Percentiles rank a stretch among this genome's conserved stretches.
phyloP scores from a whole-genome alignment of 2,329 filamentous ascomycete genomes.

The Trichophyton equinum region DNA sequence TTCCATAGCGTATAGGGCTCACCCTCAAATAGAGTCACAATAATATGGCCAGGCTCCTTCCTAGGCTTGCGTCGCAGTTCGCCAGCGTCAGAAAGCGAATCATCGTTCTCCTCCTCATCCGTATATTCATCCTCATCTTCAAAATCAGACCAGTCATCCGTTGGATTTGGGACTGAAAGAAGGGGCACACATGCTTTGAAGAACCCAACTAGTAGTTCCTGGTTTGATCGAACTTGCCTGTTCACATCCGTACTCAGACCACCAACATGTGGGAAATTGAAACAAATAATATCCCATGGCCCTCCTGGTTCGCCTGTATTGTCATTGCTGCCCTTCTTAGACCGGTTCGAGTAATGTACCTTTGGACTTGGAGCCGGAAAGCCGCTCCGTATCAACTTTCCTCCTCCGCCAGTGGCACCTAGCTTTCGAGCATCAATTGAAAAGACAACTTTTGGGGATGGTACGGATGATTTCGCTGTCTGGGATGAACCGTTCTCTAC shows the following conservation, averaged over 20 bases:
- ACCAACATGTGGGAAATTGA: slow-evolving; percentile 96
- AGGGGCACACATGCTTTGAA: slow-evolving; percentile 35
- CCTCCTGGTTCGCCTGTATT: slow-evolving; percentile 17
- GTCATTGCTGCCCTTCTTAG: neutral
- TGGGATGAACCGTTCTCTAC: neutral
- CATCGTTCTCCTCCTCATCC: slow-evolving; percentile 9
- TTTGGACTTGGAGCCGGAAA: slow-evolving; percentile 14
- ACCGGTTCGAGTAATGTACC: neutral
- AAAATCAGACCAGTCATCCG: slow-evolving; percentile 13
- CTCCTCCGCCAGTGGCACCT: slow-evolving; percentile 23
- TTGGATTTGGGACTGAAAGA: slow-evolving; percentile 21
- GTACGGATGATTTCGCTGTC: neutral
- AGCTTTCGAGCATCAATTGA: slow-evolving; percentile 35
- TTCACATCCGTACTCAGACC: slow-evolving; percentile 88
- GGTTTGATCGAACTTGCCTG: slow-evolving; percentile 84
- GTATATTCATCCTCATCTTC: slow-evolving; percentile 7
- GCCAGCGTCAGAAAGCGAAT: slow-evolving; percentile 15
- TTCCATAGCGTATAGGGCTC: slow-evolving; percentile 97
- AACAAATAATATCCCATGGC: slow-evolving; percentile 65
- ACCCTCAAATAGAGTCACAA: slow-evolving; percentile 84
- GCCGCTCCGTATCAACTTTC: slow-evolving; percentile 34
- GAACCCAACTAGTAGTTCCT: slow-evolving; percentile 43
- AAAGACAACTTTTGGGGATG: slow-evolving; percentile 26
- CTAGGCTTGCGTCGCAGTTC: slow-evolving; percentile 10
- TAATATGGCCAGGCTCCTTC: slow-evolving; percentile 41